Evolutionary conservation across 441 rosid species (phyloP).

Genomic region (Arabidopsis lyrata): DNA sequence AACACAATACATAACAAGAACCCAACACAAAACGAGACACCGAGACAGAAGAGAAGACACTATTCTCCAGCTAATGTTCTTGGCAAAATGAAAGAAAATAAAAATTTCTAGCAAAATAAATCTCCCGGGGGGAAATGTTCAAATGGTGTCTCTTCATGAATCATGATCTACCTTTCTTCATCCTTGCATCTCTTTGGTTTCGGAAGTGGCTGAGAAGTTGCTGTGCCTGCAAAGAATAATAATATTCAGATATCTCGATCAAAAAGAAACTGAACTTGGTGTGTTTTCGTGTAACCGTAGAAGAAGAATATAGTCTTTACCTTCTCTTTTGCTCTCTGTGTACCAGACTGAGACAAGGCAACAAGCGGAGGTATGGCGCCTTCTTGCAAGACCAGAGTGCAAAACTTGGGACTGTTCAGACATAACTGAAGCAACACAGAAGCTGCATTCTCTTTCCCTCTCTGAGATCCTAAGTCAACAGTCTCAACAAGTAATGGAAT

Average conservation of each 20-base stretch:
- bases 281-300: not conserved
- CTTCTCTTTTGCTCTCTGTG: conserved; percentile 96
- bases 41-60: conserved; percentile 22
- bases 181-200: conserved; percentile 76
- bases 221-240: conserved; percentile 69
- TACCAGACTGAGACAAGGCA: conserved; percentile 90
- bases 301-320: conserved; percentile 47
- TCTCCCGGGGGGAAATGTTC: conserved; percentile 21
- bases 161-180: conserved; percentile 66
- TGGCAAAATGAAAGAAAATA: conserved; percentile 25
- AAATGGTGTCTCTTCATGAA: conserved; percentile 45
- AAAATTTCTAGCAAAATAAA: conserved; percentile 24
- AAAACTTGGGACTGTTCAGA: conserved; percentile 75
- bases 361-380: conserved; percentile 97
- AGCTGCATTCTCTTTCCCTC: conserved; percentile 95
- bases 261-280: not conserved
- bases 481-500: conserved; percentile 83
- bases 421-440: conserved; percentile 83
- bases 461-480: conserved; percentile 82
- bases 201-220: conserved; percentile 95
- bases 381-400: conserved; percentile 91
- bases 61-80: conserved; percentile 35
- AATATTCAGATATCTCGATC: conserved; percentile 32
- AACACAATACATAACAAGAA: conserved; percentile 38
- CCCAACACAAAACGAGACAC: conserved; percentile 22